These are phyloP conservation scores for Trichoderma citrinoviride DNA, from an alignment of 2,329 filamentous ascomycete species.

Conservation along the genomic window DNA sequence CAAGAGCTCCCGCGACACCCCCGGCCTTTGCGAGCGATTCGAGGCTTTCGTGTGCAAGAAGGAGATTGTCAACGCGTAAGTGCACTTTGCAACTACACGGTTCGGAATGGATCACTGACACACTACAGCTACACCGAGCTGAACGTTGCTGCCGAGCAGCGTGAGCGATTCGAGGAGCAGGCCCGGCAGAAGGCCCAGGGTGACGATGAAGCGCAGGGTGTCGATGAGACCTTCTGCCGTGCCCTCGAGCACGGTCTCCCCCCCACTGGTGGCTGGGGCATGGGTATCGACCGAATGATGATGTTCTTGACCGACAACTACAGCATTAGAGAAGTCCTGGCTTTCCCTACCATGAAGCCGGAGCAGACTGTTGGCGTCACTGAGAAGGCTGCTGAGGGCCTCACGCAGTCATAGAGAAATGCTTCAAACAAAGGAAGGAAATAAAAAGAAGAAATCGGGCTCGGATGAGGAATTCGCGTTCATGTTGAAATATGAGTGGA, in stretches of 20 bases:
- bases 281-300: constrained; percentile 90
- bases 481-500: background rate
- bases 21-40: constrained; percentile 92
- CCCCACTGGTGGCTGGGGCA: constrained; percentile 92
- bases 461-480: background rate
- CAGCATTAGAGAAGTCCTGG: constrained; percentile 90
- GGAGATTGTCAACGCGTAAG: constrained; percentile 84
- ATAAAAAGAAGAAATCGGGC: background rate
- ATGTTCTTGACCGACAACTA: constrained; percentile 96
- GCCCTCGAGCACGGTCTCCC: constrained; percentile 87
- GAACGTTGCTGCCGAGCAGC: constrained; percentile 88
- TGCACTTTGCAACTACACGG: background rate
- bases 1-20: constrained; percentile 82
- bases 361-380: constrained; percentile 46
- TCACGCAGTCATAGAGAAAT: background rate
- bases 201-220: constrained; percentile 92
- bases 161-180: constrained; percentile 83
- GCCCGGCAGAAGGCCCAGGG: constrained; percentile 93
- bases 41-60: constrained; percentile 78
- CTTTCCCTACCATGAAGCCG: constrained; percentile 98
- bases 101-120: background rate
- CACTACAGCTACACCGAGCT: constrained; percentile 75
- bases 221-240: constrained; percentile 94
- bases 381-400: constrained; percentile 9
- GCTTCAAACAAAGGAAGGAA: background rate